phyloP scores from a whole-genome alignment of 1,139 yeast species.

The Hyphopichia wangnamkhiaoensis region DNA sequence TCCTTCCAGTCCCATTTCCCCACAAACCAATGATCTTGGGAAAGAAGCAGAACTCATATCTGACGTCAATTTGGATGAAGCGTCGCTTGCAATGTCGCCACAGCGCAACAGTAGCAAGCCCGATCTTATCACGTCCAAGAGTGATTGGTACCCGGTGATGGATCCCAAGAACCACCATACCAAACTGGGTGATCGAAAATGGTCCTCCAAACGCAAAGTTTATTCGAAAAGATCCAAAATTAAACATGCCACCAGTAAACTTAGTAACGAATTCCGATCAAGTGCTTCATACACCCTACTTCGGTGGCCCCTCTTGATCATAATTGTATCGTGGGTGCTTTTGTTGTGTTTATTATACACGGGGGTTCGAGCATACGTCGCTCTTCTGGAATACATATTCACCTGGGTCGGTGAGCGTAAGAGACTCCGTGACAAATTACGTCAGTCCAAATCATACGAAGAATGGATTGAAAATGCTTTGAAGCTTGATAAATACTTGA shows the following conservation, averaged over 20 bases:
- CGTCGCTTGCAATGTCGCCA: not conserved
- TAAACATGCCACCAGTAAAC: conserved; percentile 19
- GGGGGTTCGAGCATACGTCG: conserved; percentile 59
- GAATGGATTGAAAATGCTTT: conserved; percentile 68
- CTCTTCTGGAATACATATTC: conserved; percentile 58
- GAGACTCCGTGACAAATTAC: conserved; percentile 47
- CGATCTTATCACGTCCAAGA: conserved; percentile 53
- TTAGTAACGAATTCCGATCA: conserved; percentile 46
- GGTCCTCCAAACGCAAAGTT: conserved; percentile 1
- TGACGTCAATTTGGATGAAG: conserved; percentile 1
- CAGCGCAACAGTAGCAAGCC: conserved; percentile 11
- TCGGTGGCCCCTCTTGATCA: conserved; percentile 64
- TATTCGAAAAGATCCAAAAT: conserved; percentile 5
- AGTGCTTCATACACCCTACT: conserved; percentile 54
- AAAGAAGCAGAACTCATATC: conserved; percentile 3
- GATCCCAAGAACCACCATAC: conserved; percentile 9
- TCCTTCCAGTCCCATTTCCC: not conserved
- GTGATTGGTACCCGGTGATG: conserved; percentile 69
- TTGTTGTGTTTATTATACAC: conserved; percentile 53
- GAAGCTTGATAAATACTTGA: conserved; percentile 56
- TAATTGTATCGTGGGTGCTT: conserved; percentile 55
- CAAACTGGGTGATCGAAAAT: not conserved
- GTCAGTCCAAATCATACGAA: conserved; percentile 49
- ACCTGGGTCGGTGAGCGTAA: conserved; percentile 64
- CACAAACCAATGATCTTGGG: not conserved